These are phyloP conservation scores for Ganoderma sinense DNA, from an alignment of 1,284 basidiomycete genomes.

Conservation along the genomic window DNA sequence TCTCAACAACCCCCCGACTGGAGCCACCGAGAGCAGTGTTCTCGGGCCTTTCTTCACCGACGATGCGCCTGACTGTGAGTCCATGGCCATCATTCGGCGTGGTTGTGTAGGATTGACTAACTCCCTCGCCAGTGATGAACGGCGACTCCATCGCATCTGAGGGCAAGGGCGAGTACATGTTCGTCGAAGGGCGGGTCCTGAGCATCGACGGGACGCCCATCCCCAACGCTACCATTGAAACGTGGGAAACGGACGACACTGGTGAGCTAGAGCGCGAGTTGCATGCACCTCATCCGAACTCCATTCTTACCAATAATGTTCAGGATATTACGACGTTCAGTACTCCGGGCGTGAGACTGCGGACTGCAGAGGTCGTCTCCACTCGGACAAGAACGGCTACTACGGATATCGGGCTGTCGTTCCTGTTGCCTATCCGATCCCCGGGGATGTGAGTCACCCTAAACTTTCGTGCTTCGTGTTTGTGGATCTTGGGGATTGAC, in stretches of 20 bases:
- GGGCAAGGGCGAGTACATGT: slow-evolving; percentile 85
- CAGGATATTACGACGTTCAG: slow-evolving; percentile 68
- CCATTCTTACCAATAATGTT: neutral
- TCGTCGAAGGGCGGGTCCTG: slow-evolving; percentile 75
- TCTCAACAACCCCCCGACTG: slow-evolving; percentile 76
- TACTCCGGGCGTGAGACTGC: slow-evolving; percentile 66
- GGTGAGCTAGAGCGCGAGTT: slow-evolving; percentile 57
- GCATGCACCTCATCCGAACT: neutral
- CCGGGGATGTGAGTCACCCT: slow-evolving; percentile 62
- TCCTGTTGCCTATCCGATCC: slow-evolving; percentile 84
- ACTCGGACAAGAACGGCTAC: slow-evolving; percentile 66
- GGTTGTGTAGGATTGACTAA: neutral
- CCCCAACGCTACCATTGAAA: slow-evolving; percentile 73
- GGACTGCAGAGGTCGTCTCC: slow-evolving; percentile 82
- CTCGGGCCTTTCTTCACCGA: slow-evolving; percentile 89
- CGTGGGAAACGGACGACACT: slow-evolving; percentile 86
- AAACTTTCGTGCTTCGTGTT: slow-evolving; percentile 13
- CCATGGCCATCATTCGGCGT: no score
- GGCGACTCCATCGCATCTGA: slow-evolving; percentile 69
- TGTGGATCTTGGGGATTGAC: slow-evolving; percentile 8
- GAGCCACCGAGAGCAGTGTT: slow-evolving; percentile 79
- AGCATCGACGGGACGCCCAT: slow-evolving; percentile 76
- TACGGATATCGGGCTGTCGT: slow-evolving; percentile 82
- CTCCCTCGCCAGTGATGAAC: slow-evolving; percentile 40
- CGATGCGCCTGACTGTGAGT: slow-evolving; percentile 76